Conservation (phyloP, 2,329 filamentous ascomycete species). For the Neonectria ditissima region DNA sequence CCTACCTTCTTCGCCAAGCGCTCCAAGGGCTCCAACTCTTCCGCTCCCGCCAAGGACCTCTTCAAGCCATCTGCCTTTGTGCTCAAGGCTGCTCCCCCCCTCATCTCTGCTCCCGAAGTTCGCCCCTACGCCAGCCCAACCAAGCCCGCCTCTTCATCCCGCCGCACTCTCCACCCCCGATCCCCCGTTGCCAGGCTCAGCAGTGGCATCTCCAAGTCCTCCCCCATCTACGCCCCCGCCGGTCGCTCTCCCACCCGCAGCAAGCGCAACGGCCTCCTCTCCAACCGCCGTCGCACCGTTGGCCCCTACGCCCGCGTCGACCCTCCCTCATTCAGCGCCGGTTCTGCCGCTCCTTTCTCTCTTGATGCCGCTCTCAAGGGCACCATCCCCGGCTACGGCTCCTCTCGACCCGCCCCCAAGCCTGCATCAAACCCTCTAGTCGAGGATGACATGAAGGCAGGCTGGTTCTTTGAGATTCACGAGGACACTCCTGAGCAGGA, state of each 20-base stretch:
- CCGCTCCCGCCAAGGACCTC: slow-evolving; percentile 56
- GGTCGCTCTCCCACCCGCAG: slow-evolving; percentile 82
- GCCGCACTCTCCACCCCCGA: slow-evolving; percentile 63
- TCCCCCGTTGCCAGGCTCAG: slow-evolving; percentile 63
- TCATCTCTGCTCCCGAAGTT: slow-evolving; percentile 44
- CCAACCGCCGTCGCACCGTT: slow-evolving; percentile 74
- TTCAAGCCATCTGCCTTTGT: slow-evolving; percentile 62
- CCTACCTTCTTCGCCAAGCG: slow-evolving; percentile 68
- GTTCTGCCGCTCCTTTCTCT: slow-evolving; percentile 77
- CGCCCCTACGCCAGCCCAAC: slow-evolving; percentile 48
- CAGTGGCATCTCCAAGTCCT: slow-evolving; percentile 58
- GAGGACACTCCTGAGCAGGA: slow-evolving; percentile 92
- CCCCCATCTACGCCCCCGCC: slow-evolving; percentile 75
- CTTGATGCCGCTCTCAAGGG: slow-evolving; percentile 86
- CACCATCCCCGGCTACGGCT: slow-evolving; percentile 73
- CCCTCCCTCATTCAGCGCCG: slow-evolving; percentile 70
- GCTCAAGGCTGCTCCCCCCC: slow-evolving; percentile 56
- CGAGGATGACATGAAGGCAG: slow-evolving; percentile 66
- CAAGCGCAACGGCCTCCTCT: slow-evolving; percentile 77
- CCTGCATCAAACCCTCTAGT: slow-evolving; percentile 47
- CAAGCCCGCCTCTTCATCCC: slow-evolving; percentile 51
- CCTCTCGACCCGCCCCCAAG: slow-evolving; percentile 49
- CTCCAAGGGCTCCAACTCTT: slow-evolving; percentile 62
- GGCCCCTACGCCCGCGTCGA: slow-evolving; percentile 76
- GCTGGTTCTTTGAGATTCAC: slow-evolving; percentile 95